A percentile compares a stretch with the other conserved stretches of the same genome.
phyloP scores from a whole-genome alignment of 345 rosid genomes.

The Cardamine resedifolia region DNA sequence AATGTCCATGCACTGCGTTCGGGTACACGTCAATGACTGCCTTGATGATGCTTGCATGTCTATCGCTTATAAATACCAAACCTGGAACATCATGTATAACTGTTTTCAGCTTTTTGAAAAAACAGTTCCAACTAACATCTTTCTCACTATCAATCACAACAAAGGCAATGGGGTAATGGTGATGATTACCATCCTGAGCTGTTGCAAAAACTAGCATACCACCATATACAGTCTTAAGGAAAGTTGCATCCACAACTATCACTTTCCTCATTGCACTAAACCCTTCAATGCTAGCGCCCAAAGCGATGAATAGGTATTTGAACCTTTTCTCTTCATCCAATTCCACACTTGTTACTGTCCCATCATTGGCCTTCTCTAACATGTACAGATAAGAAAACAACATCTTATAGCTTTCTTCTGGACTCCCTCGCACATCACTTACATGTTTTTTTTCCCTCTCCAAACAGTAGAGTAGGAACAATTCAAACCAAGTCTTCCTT shows the following conservation, averaged over 20 bases:
- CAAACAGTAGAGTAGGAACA: no score
- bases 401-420: no score
- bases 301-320: neutral
- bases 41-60: no score
- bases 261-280: neutral
- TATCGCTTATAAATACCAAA: neutral
- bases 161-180: neutral
- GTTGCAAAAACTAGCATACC: neutral
- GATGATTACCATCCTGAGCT: neutral
- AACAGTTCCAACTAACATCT: neutral
- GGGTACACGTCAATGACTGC: no score
- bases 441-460: no score
- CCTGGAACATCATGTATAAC: neutral
- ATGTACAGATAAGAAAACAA: no score
- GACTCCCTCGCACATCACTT: no score
- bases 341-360: neutral
- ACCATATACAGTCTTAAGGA: neutral
- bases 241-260: neutral
- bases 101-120: neutral
- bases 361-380: no score
- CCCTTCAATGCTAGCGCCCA: neutral
- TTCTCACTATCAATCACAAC: neutral
- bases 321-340: neutral
- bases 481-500: no score
- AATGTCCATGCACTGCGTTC: no score